Percentiles rank a stretch among this genome's conserved stretches.
Conservation (phyloP, 2,329 filamentous ascomycete genomes). For the Aspergillus aculeatinus region DNA sequence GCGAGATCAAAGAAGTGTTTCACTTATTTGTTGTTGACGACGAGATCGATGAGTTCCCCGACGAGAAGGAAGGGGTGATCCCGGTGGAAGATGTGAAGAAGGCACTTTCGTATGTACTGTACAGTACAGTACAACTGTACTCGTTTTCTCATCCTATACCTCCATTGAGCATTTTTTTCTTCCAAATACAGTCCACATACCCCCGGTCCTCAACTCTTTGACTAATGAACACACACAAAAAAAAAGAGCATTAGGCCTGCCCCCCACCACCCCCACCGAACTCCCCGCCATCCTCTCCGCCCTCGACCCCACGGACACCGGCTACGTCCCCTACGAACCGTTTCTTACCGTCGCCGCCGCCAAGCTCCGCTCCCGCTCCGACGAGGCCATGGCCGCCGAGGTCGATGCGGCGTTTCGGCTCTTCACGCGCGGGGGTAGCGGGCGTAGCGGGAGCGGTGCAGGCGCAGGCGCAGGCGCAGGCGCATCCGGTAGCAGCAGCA, state of each 20-base stretch:
- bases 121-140: neutral
- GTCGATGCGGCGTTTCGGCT: constrained; percentile 78
- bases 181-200: too few relatives aligned
- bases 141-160: too few relatives aligned
- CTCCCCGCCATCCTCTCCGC: constrained; percentile 74
- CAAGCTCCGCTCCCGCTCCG: constrained; percentile 65
- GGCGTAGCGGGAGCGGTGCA: too few relatives aligned
- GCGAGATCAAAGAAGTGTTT: constrained; percentile 89
- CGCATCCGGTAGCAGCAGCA: constrained; percentile 36
- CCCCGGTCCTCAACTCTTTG: too few relatives aligned
- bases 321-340: constrained; percentile 72
- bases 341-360: constrained; percentile 88
- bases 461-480: too few relatives aligned
- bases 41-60: constrained; percentile 59
- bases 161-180: too few relatives aligned
- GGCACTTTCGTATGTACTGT: constrained; percentile 63
- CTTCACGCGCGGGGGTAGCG: constrained; percentile 59
- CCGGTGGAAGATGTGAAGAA: constrained; percentile 67
- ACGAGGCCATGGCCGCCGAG: constrained; percentile 62
- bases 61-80: constrained; percentile 71
- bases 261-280: constrained; percentile 61
- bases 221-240: neutral
- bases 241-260: constrained; percentile 73
- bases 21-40: constrained; percentile 63
- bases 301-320: constrained; percentile 78